Evolutionary conservation across 805 yeast genomes (phyloP).

Genomic region (Isabelozyma heimii): DNA sequence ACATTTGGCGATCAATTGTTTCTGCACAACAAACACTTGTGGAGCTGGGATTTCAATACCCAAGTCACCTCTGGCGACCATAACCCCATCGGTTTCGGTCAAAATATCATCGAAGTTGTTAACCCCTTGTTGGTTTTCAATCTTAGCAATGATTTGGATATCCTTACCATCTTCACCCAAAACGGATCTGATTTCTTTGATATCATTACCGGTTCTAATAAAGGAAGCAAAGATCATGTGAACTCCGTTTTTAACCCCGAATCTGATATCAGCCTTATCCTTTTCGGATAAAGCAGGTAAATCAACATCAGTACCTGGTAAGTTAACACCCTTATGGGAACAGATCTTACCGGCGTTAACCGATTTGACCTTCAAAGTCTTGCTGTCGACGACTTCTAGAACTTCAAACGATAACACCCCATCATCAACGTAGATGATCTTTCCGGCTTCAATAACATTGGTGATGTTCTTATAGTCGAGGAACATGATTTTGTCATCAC

Average conservation of each 20-base stretch:
- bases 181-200: slow-evolving; percentile 85
- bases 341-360: slow-evolving; percentile 94
- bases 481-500: slow-evolving; percentile 81
- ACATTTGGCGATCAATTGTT: slow-evolving; percentile 98
- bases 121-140: slow-evolving; percentile 99
- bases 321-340: slow-evolving; percentile 98
- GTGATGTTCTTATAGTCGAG: slow-evolving; percentile 96
- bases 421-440: slow-evolving; percentile 92
- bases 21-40: slow-evolving; percentile 97
- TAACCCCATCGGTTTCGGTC: slow-evolving; percentile 95
- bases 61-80: slow-evolving; percentile 99
- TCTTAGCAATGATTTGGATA: slow-evolving; percentile 94
- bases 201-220: slow-evolving; percentile 92
- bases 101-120: slow-evolving; percentile 98
- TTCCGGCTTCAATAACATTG: slow-evolving; percentile 85
- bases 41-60: slow-evolving; percentile 99
- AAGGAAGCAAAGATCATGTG: slow-evolving; percentile 99
- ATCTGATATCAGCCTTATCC: slow-evolving; percentile 86
- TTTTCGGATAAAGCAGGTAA: slow-evolving; percentile 97
- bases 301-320: slow-evolving; percentile 98
- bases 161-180: slow-evolving; percentile 96
- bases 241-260: slow-evolving; percentile 96
- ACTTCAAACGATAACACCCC: slow-evolving; percentile 97
- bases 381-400: slow-evolving; percentile 71
- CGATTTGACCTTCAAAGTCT: slow-evolving; percentile 82